A percentile compares a stretch with the other conserved stretches of the same genome.
phyloP scores from a whole-genome alignment of 106 monocot species.

The Narthecium ossifragum region DNA sequence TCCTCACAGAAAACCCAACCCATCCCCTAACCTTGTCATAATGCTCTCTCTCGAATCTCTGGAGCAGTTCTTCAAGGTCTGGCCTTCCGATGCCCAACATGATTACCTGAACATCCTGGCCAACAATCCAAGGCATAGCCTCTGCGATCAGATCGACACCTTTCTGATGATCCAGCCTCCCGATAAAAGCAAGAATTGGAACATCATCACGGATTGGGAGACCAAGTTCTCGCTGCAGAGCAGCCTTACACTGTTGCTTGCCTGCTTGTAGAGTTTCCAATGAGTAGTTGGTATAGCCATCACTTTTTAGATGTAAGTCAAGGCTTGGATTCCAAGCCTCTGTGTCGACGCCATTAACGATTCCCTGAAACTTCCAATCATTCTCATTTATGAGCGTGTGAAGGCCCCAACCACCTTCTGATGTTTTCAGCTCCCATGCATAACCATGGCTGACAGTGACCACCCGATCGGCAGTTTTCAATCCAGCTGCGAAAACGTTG shows the following conservation, averaged over 20 bases:
- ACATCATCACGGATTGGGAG: constrained; percentile 53
- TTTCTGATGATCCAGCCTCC: constrained; percentile 77
- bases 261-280: constrained; percentile 51
- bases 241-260: constrained; percentile 77
- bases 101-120: constrained; percentile 73
- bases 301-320: constrained; percentile 55
- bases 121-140: constrained; percentile 76
- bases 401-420: constrained; percentile 89
- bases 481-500: constrained; percentile 76
- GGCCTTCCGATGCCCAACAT: constrained; percentile 69
- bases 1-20: constrained; percentile 78
- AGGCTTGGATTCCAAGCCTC: constrained; percentile 66
- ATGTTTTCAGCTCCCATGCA: constrained; percentile 81
- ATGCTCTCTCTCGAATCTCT: constrained; percentile 38
- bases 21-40: constrained; percentile 56
- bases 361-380: constrained; percentile 77
- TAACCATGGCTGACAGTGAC: constrained; percentile 85
- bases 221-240: constrained; percentile 68
- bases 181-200: constrained; percentile 77
- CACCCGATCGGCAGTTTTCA: constrained; percentile 66
- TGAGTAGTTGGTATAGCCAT: constrained; percentile 83
- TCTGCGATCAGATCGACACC: constrained; percentile 77
- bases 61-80: constrained; percentile 76
- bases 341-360: constrained; percentile 81
- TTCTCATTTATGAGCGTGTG: constrained; percentile 57